These are phyloP conservation scores for Leccinum obscurum DNA, from an alignment of 768 basidiomycete genomes.

Conservation along the genomic window DNA sequence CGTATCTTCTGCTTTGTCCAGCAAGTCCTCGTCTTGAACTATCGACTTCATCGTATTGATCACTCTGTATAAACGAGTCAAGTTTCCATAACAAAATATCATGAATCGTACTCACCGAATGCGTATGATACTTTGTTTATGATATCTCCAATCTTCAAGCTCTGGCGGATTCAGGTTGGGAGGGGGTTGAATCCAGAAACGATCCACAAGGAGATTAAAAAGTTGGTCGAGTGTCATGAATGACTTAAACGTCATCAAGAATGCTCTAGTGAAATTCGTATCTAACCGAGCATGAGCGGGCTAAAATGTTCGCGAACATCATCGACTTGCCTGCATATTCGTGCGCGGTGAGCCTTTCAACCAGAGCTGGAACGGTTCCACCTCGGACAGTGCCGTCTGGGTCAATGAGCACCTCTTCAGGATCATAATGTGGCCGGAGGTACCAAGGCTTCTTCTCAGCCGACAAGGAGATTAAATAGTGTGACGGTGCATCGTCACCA, in stretches of 20 bases:
- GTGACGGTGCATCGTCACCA: slow-evolving; percentile 50
- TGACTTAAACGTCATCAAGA: slow-evolving; percentile 70
- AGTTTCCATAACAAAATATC: background rate
- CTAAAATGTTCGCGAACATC: background rate
- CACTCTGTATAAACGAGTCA: slow-evolving; percentile 41
- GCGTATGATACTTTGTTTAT: slow-evolving; percentile 60
- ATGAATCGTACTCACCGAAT: slow-evolving; percentile 45
- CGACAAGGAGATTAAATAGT: slow-evolving; percentile 40
- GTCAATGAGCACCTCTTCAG: slow-evolving; percentile 59
- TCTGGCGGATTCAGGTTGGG: slow-evolving; percentile 43
- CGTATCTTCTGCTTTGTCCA: slow-evolving; percentile 56
- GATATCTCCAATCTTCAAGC: slow-evolving; percentile 51
- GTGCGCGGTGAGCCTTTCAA: slow-evolving; percentile 67
- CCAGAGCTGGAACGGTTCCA: slow-evolving; percentile 59
- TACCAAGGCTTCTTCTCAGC: slow-evolving; percentile 57
- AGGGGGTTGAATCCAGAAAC: slow-evolving; percentile 60
- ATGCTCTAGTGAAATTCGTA: slow-evolving; percentile 56
- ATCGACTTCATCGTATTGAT: slow-evolving; percentile 64
- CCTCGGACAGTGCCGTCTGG: slow-evolving; percentile 63
- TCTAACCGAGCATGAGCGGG: slow-evolving; percentile 35
- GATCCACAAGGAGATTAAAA: slow-evolving; percentile 52
- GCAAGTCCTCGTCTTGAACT: slow-evolving; percentile 52
- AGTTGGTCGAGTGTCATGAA: slow-evolving; percentile 58
- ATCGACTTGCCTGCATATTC: slow-evolving; percentile 51
- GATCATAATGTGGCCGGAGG: slow-evolving; percentile 54